Conservation (phyloP, 805 yeast species). For the Metschnikowia baotianmanensis region DNA sequence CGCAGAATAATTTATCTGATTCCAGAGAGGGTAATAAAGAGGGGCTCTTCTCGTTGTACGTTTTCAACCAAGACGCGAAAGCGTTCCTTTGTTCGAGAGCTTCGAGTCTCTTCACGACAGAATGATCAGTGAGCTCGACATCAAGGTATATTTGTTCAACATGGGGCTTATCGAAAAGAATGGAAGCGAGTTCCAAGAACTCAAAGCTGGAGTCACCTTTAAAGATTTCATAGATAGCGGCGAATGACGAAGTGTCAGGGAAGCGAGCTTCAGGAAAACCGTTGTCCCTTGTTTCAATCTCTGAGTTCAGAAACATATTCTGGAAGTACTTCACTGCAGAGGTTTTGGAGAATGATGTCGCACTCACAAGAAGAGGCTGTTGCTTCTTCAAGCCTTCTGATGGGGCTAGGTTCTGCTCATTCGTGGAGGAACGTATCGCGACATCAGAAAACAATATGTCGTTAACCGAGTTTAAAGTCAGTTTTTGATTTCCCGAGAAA, state of each 20-base stretch:
- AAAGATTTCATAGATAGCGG: slow-evolving; percentile 17
- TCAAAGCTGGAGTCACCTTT: slow-evolving; percentile 23
- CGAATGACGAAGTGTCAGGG: slow-evolving; percentile 17
- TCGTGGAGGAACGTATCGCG: slow-evolving; percentile 23
- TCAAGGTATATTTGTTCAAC: slow-evolving; percentile 6
- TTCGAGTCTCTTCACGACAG: slow-evolving; percentile 19
- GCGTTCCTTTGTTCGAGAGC: slow-evolving; percentile 38
- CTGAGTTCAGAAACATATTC: slow-evolving; percentile 18
- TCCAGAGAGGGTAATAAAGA: slow-evolving; percentile 26
- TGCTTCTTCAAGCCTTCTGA: slow-evolving; percentile 15
- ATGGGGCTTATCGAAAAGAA: slow-evolving; percentile 46
- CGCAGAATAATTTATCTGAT: slow-evolving; percentile 50
- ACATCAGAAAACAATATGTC: slow-evolving; percentile 48
- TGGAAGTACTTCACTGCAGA: slow-evolving; percentile 1
- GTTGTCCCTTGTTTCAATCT: slow-evolving; percentile 23
- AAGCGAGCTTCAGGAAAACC: slow-evolving; percentile 25
- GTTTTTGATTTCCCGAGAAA: slow-evolving; percentile 11
- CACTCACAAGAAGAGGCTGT: slow-evolving; percentile 1
- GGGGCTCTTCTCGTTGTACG: slow-evolving; percentile 28
- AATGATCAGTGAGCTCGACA: slow-evolving; percentile 14
- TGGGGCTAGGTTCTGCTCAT: slow-evolving; percentile 25
- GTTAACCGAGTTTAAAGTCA: slow-evolving; percentile 41
- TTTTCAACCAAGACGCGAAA: slow-evolving; percentile 58
- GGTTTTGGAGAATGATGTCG: slow-evolving; percentile 14
- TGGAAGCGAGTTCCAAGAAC: slow-evolving; percentile 58